Base-by-base conservation (phyloP, 2,329 filamentous ascomycete genomes). In the Aspergillus sergii region DNA sequence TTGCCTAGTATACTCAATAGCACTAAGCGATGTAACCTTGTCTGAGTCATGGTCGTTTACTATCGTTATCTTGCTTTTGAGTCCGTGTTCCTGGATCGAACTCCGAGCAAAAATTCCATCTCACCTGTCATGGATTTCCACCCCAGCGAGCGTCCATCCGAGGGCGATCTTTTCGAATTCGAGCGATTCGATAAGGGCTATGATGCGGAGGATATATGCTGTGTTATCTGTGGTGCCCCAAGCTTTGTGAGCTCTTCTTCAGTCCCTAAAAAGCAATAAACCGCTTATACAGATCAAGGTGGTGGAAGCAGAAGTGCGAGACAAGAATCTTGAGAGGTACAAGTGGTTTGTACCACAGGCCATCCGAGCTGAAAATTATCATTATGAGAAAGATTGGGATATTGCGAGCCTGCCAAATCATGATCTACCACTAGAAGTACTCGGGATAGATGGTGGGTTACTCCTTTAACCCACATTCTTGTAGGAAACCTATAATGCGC, bases 11-110 rank as follows among this genome's bases (percentile, higher is more conserved):
- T 34, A 34, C 50, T 34, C 14, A 34, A 53, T 21, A 19, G 50
- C 28, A 19, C 50, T 53, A 53, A 53, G n/a, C 30, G 28, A 53
- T 53, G 50, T 34, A 51, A 32, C 48, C 48, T 51, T 51, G 48
- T 32, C 48, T 51, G 48, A 51, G 26, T 51, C 48, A 53, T 53
- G 32, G 26, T 51, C 48, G 23, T 53, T 32, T 34, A 32, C 28
- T 53, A 53, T 34, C 30, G 3, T 5, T 34, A n/a, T 32, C 30
- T 34, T 34, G 16, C 16, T 14, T 21, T 53, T 53, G 26, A 53
- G 48, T 53, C 23, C 45, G 14, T 48, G 23, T 28, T 19, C 16
- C 28, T 53, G 50, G 28, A 53, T 34, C 30, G 16, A 53, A 34
- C 34, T 34, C 28, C 28, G 50, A 53, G 50, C 50, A 34, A 51